Conservation (phyloP, 2,329 filamentous ascomycete species). For the Eurotiales sp. region DNA sequence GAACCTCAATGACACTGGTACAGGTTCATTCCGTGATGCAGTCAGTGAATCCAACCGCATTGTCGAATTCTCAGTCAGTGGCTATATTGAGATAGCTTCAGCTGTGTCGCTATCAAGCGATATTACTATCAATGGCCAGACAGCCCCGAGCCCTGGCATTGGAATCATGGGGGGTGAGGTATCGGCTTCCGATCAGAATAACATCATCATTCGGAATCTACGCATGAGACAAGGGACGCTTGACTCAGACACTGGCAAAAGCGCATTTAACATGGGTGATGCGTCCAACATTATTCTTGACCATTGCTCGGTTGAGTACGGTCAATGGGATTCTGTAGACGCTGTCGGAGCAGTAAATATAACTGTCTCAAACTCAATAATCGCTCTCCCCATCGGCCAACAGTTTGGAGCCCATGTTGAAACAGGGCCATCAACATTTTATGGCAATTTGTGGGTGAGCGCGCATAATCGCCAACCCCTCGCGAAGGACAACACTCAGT, state of each 20-base stretch:
- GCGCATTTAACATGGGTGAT: conserved; percentile 52
- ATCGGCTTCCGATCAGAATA: conserved; percentile 51
- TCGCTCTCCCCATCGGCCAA: conserved; percentile 38
- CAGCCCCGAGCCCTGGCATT: conserved; percentile 48
- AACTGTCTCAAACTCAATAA: conserved; percentile 53
- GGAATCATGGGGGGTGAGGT: conserved; percentile 54
- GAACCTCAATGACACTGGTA: conserved; percentile 47
- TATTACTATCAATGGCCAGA: conserved; percentile 50
- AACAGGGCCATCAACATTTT: conserved; percentile 49
- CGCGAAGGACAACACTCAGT: conserved; percentile 56
- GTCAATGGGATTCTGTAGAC: conserved; percentile 57
- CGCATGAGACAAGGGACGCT: conserved; percentile 50
- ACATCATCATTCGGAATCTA: conserved; percentile 54
- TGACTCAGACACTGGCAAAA: conserved; percentile 43
- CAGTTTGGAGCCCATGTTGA: conserved; percentile 53
- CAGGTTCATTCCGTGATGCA: conserved; percentile 50
- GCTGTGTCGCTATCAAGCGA: conserved; percentile 48
- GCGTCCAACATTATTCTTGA: conserved; percentile 56
- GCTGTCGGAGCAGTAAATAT: conserved; percentile 47
- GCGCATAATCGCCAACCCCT: conserved; percentile 58
- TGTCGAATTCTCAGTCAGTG: conserved; percentile 50
- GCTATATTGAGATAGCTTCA: conserved; percentile 47
- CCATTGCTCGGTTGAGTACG: conserved; percentile 53
- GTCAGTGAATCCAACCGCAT: conserved; percentile 48
- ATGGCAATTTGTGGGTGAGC: conserved; percentile 55